Conservation (phyloP, 2,329 filamentous ascomycete species). For the Rasamsonia emersonii region DNA sequence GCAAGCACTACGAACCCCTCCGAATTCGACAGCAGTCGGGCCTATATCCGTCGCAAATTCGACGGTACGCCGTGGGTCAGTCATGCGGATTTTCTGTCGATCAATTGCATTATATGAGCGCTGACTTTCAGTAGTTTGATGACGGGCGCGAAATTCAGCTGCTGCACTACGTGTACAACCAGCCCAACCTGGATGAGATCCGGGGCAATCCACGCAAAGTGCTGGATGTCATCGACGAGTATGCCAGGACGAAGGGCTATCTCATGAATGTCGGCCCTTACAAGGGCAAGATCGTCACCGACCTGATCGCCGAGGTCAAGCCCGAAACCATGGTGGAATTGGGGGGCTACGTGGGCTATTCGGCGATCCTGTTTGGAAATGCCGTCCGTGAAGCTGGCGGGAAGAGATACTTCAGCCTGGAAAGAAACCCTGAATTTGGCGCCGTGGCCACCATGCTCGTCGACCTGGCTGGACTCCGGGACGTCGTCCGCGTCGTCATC, state of each 20-base stretch:
- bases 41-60: too few species aligned
- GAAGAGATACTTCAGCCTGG: conserved; percentile 57
- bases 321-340: conserved; percentile 64
- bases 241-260: conserved; percentile 54
- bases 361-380: conserved; percentile 61
- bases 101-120: too few species aligned
- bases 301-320: conserved; percentile 56
- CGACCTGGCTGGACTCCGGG: conserved; percentile 58
- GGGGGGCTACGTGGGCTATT: conserved; percentile 74
- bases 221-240: conserved; percentile 61
- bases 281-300: conserved; percentile 60
- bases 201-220: conserved; percentile 55
- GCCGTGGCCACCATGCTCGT: conserved; percentile 57
- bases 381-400: conserved; percentile 54
- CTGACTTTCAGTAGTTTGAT: too few species aligned
- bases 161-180: conserved; percentile 56
- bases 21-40: too few species aligned
- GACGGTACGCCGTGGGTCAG: too few species aligned
- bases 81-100: too few species aligned
- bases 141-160: conserved; percentile 68
- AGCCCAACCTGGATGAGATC: conserved; percentile 51
- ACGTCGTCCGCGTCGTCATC: conserved; percentile 58
- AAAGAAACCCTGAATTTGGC: conserved; percentile 63
- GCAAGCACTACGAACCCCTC: too few species aligned
- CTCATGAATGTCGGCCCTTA: conserved; percentile 70